Evolutionary conservation across 805 yeast species (phyloP), one percentile per base, ranked within the genome.

Genomic region (Ogataea salicorniae): DNA sequence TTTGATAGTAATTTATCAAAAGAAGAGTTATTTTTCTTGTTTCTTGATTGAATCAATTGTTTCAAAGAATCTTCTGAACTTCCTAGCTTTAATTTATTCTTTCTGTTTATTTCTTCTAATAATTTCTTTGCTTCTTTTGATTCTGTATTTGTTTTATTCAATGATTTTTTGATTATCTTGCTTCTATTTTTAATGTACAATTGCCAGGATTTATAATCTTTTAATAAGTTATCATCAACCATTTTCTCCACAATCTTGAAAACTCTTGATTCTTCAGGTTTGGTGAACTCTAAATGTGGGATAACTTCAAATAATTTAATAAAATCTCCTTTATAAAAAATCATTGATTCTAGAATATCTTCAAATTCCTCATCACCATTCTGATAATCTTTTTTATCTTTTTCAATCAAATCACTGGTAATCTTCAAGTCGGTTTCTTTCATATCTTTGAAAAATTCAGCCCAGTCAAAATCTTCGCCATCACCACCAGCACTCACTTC

Each of bases 271-370:
- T 87, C 95, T 55, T 83, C 89, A 0, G 61, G 69, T 35, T 71
- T 75, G 36, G 68, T 68, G 39, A 83, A 73, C 51, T 84, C 90
- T 45, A 86, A 73, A 64, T 90, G 96, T 9, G 94, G 85, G 4
- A 90, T 83, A 34, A 74, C 72, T 61, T 88, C 95, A 59, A 89
- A 85, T 6, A 89, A 68, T 43, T 72, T 70, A 41, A 83, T 69
- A 56, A 89, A 78, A 56, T 87, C 87, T 5, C 96, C 96, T 20
- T 57, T 46, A 41, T 47, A 50, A 54, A 72, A 77, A 8, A 71
- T 63, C 68, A 84, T 84, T 42, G 75, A 72, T 41, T 77, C 75
- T 39, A 79, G 48, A n/a, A 90, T 73, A 59, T 90, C 96, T 4
- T 68, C 69, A 41, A 58, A 61, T 53, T 83, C 90, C 54, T 82